Evolutionary conservation across 345 rosid genomes (phyloP).

Genomic region (Orychophragmus violaceus): DNA sequence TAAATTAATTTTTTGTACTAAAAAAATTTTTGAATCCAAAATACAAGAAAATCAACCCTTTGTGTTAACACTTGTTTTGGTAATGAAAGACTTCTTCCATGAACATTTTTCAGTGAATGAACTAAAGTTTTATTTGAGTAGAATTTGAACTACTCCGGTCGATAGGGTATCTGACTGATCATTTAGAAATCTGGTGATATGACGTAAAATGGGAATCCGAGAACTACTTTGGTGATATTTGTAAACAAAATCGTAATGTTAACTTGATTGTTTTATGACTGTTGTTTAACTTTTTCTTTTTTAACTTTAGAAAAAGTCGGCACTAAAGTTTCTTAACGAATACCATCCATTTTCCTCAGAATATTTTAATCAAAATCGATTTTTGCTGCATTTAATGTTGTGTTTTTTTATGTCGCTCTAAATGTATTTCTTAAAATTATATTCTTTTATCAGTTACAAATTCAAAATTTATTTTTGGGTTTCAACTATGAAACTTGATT

Average conservation of each 20-base stretch:
- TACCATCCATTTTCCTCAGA: slow-evolving; percentile 5
- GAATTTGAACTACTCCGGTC: slow-evolving; percentile 18
- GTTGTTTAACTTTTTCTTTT: background rate
- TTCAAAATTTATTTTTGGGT: background rate
- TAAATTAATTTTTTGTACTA: too few species aligned
- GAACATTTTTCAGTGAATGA: too few species aligned
- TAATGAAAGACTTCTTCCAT: too few species aligned
- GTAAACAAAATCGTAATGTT: background rate
- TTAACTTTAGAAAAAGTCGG: slow-evolving; percentile 22
- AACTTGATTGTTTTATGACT: background rate
- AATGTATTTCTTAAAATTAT: too few species aligned
- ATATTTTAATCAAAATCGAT: background rate
- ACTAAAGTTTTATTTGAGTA: slow-evolving; percentile 13
- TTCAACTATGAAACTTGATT: background rate
- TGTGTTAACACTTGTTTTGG: too few species aligned
- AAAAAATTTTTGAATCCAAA: too few species aligned
- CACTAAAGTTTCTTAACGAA: slow-evolving; percentile 9
- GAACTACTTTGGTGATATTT: background rate
- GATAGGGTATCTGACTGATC: background rate
- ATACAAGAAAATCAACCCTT: too few species aligned
- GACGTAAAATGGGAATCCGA: slow-evolving; percentile 6
- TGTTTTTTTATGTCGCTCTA: background rate
- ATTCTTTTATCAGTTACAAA: background rate
- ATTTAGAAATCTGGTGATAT: slow-evolving; percentile 10
- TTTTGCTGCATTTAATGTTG: background rate